Conservation (phyloP, 495 filamentous ascomycete species). For the Wilcoxina mikolae region DNA sequence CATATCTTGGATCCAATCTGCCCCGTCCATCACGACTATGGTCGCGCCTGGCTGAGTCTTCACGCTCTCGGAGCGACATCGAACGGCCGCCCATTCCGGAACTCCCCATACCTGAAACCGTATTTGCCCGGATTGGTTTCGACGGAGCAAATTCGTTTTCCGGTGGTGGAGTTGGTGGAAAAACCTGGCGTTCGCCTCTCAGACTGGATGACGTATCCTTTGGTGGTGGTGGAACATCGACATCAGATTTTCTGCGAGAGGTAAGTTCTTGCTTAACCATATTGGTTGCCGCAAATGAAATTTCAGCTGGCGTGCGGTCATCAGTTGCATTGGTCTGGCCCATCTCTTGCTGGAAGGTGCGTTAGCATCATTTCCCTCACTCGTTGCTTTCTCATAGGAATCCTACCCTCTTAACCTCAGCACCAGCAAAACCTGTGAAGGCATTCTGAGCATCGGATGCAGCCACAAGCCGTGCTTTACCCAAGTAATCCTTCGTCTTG, state of each 20-base stretch:
- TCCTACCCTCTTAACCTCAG: slow-evolving; percentile 53
- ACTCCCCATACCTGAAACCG: slow-evolving; percentile 12
- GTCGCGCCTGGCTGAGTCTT: slow-evolving; percentile 27
- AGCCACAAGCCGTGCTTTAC: slow-evolving; percentile 84
- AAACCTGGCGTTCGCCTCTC: slow-evolving; percentile 54
- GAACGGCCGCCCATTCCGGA: slow-evolving; percentile 4
- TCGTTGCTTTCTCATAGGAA: neutral
- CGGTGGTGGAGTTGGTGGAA: slow-evolving; percentile 91
- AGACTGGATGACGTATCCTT: slow-evolving; percentile 5
- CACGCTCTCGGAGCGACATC: neutral
- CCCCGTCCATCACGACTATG: slow-evolving; percentile 27
- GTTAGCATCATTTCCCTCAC: slow-evolving; percentile 7
- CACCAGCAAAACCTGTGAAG: slow-evolving; percentile 60
- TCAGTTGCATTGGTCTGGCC: slow-evolving; percentile 37
- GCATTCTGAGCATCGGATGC: slow-evolving; percentile 66
- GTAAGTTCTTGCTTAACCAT: slow-evolving; percentile 70
- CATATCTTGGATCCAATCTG: slow-evolving; percentile 17
- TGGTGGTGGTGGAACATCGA: neutral
- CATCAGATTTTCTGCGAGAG: slow-evolving; percentile 31
- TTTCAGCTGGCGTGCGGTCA: slow-evolving; percentile 59
- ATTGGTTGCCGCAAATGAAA: slow-evolving; percentile 82
- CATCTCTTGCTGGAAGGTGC: slow-evolving; percentile 18
- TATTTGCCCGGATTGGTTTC: slow-evolving; percentile 24
- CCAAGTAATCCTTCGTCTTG: slow-evolving; percentile 91
- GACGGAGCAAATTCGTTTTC: slow-evolving; percentile 46